Conservation (phyloP, 1,139 yeast species). For the Zygoascus sp. region DNA sequence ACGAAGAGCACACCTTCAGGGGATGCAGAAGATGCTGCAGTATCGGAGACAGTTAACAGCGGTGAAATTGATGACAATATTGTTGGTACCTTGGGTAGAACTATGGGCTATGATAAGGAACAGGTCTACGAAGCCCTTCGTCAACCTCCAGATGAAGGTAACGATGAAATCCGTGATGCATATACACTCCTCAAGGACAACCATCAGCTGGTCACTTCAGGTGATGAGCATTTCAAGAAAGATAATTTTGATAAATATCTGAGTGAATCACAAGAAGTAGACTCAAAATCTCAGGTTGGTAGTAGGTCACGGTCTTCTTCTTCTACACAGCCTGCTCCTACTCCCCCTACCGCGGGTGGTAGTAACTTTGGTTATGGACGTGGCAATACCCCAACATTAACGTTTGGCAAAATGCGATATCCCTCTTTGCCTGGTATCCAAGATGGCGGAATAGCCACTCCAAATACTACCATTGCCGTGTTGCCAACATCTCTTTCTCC, state of each 20-base stretch:
- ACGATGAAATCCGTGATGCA: slow-evolving; percentile 85
- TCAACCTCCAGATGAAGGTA: slow-evolving; percentile 38
- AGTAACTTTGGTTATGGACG: slow-evolving; percentile 19
- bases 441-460: slow-evolving; percentile 36
- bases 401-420: slow-evolving; percentile 34
- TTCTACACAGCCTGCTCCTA: slow-evolving; percentile 10
- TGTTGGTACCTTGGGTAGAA: slow-evolving; percentile 68
- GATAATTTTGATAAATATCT: slow-evolving; percentile 35
- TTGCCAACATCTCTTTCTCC: slow-evolving; percentile 92
- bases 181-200: slow-evolving; percentile 86
- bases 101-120: slow-evolving; percentile 91
- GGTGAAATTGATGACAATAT: slow-evolving; percentile 67
- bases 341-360: slow-evolving; percentile 16
- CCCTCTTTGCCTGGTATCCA: slow-evolving; percentile 32
- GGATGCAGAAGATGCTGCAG: slow-evolving; percentile 39
- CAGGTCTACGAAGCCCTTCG: slow-evolving; percentile 76
- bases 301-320: slow-evolving; percentile 5
- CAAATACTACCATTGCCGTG: slow-evolving; percentile 69
- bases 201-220: slow-evolving; percentile 28
- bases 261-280: slow-evolving; percentile 21
- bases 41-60: neutral
- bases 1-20: slow-evolving; percentile 30
- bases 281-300: neutral
- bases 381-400: slow-evolving; percentile 33
- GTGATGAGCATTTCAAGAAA: slow-evolving; percentile 24